These are phyloP conservation scores for Brassica nigra DNA, from an alignment of 345 rosid species.

Conservation along the genomic window DNA sequence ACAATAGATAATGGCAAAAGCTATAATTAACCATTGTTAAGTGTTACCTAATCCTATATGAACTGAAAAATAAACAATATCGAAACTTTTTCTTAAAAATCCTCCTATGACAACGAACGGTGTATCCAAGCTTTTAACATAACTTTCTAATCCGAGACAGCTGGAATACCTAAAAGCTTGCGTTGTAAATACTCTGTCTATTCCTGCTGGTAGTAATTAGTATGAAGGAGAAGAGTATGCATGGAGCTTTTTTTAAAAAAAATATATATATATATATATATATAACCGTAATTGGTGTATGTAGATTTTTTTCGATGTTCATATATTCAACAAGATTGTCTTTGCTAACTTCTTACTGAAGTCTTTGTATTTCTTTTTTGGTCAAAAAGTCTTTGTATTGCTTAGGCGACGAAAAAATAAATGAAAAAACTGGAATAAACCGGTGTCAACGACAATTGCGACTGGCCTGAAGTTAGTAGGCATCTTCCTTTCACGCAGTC, in stretches of 20 bases:
- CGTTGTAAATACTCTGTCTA: not conserved
- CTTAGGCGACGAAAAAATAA: too few species aligned
- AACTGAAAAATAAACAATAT: not conserved
- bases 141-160: not conserved
- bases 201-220: not conserved
- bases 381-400: too few species aligned
- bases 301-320: too few species aligned
- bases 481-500: too few species aligned
- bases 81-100: not conserved
- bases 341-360: too few species aligned
- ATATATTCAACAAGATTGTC: too few species aligned
- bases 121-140: not conserved
- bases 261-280: too few species aligned
- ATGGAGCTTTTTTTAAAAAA: not conserved
- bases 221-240: not conserved
- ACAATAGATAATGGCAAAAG: not conserved
- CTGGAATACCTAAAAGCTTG: not conserved
- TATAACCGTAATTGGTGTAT: too few species aligned
- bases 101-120: not conserved
- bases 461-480: too few species aligned
- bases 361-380: too few species aligned
- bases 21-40: slow-evolving; percentile 9
- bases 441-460: too few species aligned
- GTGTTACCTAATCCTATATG: slow-evolving; percentile 11
- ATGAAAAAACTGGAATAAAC: too few species aligned